Evolutionary conservation across 2,329 filamentous ascomycete genomes (phyloP).

Genomic region (Microsporum audouinii): DNA sequence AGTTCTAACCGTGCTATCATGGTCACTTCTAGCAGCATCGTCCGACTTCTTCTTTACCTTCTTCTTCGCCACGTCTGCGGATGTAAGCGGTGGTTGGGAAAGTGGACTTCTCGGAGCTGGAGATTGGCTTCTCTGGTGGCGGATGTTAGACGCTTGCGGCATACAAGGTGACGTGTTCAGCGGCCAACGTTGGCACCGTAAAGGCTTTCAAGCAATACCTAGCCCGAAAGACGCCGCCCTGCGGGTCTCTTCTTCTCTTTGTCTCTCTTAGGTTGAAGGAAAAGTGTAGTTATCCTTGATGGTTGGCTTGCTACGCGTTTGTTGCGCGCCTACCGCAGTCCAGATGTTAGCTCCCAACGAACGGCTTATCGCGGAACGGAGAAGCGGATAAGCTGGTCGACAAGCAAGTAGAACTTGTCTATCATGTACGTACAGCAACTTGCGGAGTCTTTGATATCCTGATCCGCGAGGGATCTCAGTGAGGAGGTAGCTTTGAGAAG

Average conservation of each 20-base stretch:
- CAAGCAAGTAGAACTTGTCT: background rate
- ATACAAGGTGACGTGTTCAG: conserved; percentile 25
- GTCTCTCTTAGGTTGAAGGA: background rate
- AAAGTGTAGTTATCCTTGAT: too few species aligned
- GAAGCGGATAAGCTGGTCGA: background rate
- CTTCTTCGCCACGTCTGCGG: conserved; percentile 10
- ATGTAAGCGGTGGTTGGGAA: conserved; percentile 12
- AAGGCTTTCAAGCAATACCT: background rate
- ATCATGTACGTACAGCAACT: background rate
- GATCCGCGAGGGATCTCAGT: background rate
- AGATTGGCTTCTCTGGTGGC: conserved; percentile 28
- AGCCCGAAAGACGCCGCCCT: background rate
- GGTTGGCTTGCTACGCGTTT: background rate
- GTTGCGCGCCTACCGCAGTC: background rate
- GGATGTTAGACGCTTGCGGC: conserved; percentile 32
- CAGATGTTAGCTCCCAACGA: background rate
- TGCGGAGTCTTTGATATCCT: background rate
- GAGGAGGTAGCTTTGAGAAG: background rate
- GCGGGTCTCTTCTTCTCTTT: background rate
- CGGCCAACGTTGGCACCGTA: background rate
- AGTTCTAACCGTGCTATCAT: conserved; percentile 24
- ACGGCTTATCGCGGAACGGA: background rate
- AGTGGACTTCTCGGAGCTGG: conserved; percentile 23
- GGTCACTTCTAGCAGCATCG: conserved; percentile 27
- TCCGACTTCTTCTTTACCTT: conserved; percentile 32